Evolutionary conservation across 345 rosid genomes (phyloP).

Genomic region (Jatropha curcas): DNA sequence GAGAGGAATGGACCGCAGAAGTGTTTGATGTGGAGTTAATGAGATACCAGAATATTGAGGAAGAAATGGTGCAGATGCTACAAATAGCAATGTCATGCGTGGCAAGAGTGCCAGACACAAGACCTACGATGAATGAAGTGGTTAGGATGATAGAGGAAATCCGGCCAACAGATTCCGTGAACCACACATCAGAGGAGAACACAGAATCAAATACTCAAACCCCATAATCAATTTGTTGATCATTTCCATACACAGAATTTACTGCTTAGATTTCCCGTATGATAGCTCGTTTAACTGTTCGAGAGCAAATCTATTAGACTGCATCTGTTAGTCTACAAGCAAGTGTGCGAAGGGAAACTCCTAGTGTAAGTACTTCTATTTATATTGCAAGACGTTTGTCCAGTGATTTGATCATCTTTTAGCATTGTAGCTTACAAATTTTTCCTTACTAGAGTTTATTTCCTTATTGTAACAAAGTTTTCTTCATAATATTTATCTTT

Average conservation of each 20-base stretch:
- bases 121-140: slow-evolving; percentile 79
- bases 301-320: neutral
- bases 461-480: neutral
- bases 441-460: slow-evolving; percentile 3
- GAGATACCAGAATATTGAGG: slow-evolving; percentile 64
- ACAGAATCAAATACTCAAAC: slow-evolving; percentile 25
- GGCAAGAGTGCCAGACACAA: slow-evolving; percentile 57
- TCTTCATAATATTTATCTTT: neutral
- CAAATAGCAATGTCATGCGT: slow-evolving; percentile 91
- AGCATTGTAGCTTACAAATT: slow-evolving; percentile 12
- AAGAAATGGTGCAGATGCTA: slow-evolving; percentile 94
- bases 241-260: neutral
- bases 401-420: slow-evolving; percentile 17
- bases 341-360: neutral
- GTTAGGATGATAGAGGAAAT: slow-evolving; percentile 79
- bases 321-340: neutral
- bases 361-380: neutral
- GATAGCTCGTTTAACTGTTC: neutral
- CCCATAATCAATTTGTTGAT: slow-evolving; percentile 12
- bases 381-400: neutral
- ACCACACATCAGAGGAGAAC: slow-evolving; percentile 50
- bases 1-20: slow-evolving; percentile 95
- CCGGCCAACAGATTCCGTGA: slow-evolving; percentile 57
- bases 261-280: neutral
- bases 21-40: slow-evolving; percentile 82